Percentiles rank a stretch among this genome's conserved stretches.
Conservation (phyloP, 495 filamentous ascomycete genomes). For the Penicillium argentinense region DNA sequence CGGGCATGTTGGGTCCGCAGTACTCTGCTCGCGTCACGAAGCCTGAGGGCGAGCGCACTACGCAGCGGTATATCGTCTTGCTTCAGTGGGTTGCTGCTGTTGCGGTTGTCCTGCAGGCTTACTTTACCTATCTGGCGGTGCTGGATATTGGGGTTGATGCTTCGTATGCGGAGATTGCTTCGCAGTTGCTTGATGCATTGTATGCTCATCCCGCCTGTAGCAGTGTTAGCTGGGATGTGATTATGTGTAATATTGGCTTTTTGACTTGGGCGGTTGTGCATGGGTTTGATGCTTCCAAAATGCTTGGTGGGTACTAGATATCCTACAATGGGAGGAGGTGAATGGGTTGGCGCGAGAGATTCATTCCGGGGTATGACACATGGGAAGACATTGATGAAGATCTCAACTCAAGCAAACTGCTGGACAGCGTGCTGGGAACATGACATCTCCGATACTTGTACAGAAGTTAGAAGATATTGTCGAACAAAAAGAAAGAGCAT, state of each 20-base stretch:
- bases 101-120: constrained; percentile 14
- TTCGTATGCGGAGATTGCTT: constrained; percentile 4
- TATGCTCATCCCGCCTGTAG: constrained; percentile 28
- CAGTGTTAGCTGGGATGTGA: constrained; percentile 34
- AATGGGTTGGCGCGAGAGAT: too few species aligned
- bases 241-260: constrained; percentile 17
- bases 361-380: too few species aligned
- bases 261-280: constrained; percentile 17
- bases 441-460: too few species aligned
- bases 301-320: constrained; percentile 19
- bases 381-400: too few species aligned
- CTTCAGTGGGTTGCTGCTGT: constrained; percentile 11
- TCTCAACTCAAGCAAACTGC: too few species aligned
- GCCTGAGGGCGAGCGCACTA: constrained; percentile 6
- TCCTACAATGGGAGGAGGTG: too few species aligned
- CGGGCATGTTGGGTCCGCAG: constrained; percentile 27
- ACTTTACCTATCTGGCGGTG: constrained; percentile 12
- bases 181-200: constrained; percentile 15
- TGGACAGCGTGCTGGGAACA: too few species aligned
- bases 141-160: constrained; percentile 6
- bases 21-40: constrained; percentile 2
- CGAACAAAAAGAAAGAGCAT: too few species aligned
- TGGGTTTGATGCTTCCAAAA: constrained; percentile 6
- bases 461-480: too few species aligned
- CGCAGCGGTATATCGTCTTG: constrained; percentile 12